These are phyloP conservation scores for Rhinocladiella similis DNA, from an alignment of 2,329 filamentous ascomycete species.

Conservation along the genomic window DNA sequence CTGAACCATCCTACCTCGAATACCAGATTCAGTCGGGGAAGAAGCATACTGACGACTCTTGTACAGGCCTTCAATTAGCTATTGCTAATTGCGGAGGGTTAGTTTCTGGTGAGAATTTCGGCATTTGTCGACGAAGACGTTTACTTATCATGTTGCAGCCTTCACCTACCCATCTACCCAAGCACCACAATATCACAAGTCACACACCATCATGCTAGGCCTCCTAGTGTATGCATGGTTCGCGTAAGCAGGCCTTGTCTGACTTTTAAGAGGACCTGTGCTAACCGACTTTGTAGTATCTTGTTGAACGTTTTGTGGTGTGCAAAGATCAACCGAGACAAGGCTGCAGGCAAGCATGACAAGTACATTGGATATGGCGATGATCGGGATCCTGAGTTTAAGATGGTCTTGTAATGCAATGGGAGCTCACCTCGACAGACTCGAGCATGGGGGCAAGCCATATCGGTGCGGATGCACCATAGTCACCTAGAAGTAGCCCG, in stretches of 20 bases:
- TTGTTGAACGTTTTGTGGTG: slow-evolving; percentile 63
- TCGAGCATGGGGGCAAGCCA: no score
- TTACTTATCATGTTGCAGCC: slow-evolving; percentile 34
- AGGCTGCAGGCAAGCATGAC: slow-evolving; percentile 59
- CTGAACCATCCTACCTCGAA: background rate
- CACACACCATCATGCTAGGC: slow-evolving; percentile 62
- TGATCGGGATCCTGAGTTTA: slow-evolving; percentile 64
- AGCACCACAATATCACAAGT: slow-evolving; percentile 59
- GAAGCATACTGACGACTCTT: background rate
- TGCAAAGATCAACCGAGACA: slow-evolving; percentile 64
- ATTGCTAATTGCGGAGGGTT: slow-evolving; percentile 69
- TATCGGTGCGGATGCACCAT: background rate
- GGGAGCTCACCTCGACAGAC: background rate
- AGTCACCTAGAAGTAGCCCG: background rate
- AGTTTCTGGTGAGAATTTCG: slow-evolving; percentile 46
- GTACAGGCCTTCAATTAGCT: slow-evolving; percentile 54
- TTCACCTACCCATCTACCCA: slow-evolving; percentile 62
- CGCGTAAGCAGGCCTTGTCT: slow-evolving; percentile 50
- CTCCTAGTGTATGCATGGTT: slow-evolving; percentile 64
- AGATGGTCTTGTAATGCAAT: slow-evolving; percentile 55
- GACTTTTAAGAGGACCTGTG: slow-evolving; percentile 20
- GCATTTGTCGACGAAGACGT: background rate
- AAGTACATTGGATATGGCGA: slow-evolving; percentile 59
- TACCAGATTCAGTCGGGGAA: no score
- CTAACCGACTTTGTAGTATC: slow-evolving; percentile 44